Conservation (phyloP, 352 stramenopile genomes). For the Globisporangium spinosum region DNA sequence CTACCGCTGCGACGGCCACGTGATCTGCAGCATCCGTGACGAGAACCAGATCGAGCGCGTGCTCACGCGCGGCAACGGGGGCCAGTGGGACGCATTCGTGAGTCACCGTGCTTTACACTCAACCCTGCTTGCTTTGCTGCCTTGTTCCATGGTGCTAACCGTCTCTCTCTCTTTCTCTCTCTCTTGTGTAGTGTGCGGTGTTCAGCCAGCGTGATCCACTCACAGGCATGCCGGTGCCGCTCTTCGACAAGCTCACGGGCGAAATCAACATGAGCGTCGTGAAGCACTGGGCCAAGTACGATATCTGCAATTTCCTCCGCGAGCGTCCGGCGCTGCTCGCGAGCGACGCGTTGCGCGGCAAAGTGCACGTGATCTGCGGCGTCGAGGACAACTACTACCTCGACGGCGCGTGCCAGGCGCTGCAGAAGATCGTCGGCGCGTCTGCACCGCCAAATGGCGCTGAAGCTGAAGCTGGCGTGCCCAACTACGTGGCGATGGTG, state of each 20-base stretch:
- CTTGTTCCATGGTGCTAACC: not conserved
- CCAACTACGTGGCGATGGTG: slow-evolving; percentile 68
- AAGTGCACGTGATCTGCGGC: slow-evolving; percentile 73
- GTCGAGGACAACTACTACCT: slow-evolving; percentile 78
- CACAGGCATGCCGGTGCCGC: slow-evolving; percentile 48
- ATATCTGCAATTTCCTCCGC: slow-evolving; percentile 58
- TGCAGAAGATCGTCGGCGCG: slow-evolving; percentile 48
- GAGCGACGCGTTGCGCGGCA: slow-evolving; percentile 38
- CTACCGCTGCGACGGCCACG: slow-evolving; percentile 44
- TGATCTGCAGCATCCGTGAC: slow-evolving; percentile 60
- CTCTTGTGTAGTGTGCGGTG: slow-evolving; percentile 38
- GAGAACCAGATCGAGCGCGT: slow-evolving; percentile 72
- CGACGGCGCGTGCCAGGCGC: slow-evolving; percentile 52
- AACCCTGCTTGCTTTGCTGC: not conserved
- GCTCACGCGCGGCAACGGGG: slow-evolving; percentile 59
- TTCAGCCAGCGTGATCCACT: slow-evolving; percentile 48
- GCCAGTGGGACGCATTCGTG: slow-evolving; percentile 80
- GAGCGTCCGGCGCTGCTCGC: slow-evolving; percentile 34
- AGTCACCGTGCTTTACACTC: slow-evolving; percentile 18
- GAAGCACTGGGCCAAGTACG: slow-evolving; percentile 54
- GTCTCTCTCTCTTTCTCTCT: slow-evolving; percentile 2
- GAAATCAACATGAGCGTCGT: slow-evolving; percentile 59
- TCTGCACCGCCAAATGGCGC: slow-evolving; percentile 12
- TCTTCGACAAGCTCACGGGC: slow-evolving; percentile 75
- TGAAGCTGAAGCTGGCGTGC: slow-evolving; percentile 18